A percentile compares a stretch with the other conserved stretches of the same genome.
These are phyloP conservation scores for Trichocladium antarcticum DNA, from an alignment of 495 filamentous ascomycete genomes.

Conservation along the genomic window DNA sequence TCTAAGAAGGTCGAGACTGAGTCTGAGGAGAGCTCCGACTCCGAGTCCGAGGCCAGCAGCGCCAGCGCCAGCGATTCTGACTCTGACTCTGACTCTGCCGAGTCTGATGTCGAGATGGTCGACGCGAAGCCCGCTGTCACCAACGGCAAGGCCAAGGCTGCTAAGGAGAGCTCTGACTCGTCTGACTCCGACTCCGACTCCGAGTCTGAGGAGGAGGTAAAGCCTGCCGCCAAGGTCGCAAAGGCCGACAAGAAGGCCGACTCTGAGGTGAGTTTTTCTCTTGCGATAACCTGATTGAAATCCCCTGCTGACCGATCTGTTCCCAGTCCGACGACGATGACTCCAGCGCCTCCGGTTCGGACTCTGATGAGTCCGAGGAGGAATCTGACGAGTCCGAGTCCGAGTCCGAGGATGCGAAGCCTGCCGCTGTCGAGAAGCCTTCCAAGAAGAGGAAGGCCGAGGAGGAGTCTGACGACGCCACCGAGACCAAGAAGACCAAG, in stretches of 20 bases:
- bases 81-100: conserved; percentile 16
- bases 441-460: conserved; percentile 46
- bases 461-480: conserved; percentile 46
- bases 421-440: conserved; percentile 33
- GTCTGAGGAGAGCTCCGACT: conserved; percentile 19
- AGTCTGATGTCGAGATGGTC: conserved; percentile 40
- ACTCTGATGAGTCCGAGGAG: conserved; percentile 17
- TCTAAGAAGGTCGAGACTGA: conserved; percentile 19
- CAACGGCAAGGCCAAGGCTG: conserved; percentile 28
- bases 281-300: too few species aligned
- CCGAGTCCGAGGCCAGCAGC: conserved; percentile 3
- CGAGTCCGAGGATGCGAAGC: conserved; percentile 36
- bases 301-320: too few species aligned
- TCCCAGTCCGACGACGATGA: conserved; percentile 22
- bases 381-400: conserved; percentile 37
- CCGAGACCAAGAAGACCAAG: conserved; percentile 73
- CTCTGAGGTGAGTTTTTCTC: conserved; percentile 28
- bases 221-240: conserved; percentile 30
- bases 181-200: conserved; percentile 32
- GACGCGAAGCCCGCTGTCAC: conserved; percentile 34
- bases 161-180: conserved; percentile 26
- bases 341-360: conserved; percentile 8
- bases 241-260: conserved; percentile 26
- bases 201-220: conserved; percentile 29
- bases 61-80: conserved; percentile 8